Evolutionary conservation across 805 yeast species (phyloP).

Genomic region (Wickerhamomyces silvicola): DNA sequence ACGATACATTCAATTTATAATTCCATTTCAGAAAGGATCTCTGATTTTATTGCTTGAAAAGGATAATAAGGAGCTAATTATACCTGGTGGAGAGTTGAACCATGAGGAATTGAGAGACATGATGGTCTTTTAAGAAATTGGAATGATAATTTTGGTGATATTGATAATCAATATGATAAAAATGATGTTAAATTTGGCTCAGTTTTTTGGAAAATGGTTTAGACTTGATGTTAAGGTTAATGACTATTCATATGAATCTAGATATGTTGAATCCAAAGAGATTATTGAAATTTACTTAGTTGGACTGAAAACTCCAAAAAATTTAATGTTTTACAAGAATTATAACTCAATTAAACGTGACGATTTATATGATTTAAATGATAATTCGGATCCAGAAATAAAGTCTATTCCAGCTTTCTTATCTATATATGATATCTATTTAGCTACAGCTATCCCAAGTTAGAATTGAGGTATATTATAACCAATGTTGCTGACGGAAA

Average conservation of each 20-base stretch:
- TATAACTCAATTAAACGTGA: conserved; percentile 5
- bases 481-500: conserved; percentile 89
- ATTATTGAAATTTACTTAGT: conserved; percentile 8
- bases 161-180: neutral
- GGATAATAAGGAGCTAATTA: neutral
- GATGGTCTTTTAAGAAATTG: conserved; percentile 8
- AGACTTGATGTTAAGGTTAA: conserved; percentile 12
- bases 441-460: no score
- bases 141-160: conserved; percentile 8
- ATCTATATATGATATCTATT: conserved; percentile 22
- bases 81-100: conserved; percentile 11
- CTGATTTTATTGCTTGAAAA: conserved; percentile 6
- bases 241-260: conserved; percentile 12
- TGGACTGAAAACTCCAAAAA: conserved; percentile 3
- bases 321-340: conserved; percentile 1
- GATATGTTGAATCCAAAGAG: conserved; percentile 7
- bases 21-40: conserved; percentile 9
- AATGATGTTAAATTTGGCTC: conserved; percentile 6
- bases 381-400: conserved; percentile 11
- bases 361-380: conserved; percentile 11
- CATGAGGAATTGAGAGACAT: conserved; percentile 10
- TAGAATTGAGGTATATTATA: no score
- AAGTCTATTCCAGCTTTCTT: conserved; percentile 29
- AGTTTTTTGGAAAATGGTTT: conserved; percentile 9
- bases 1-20: conserved; percentile 12